Evolutionary conservation across 2,329 filamentous ascomycete species (phyloP).

Genomic region (Calonectria pteridis): DNA sequence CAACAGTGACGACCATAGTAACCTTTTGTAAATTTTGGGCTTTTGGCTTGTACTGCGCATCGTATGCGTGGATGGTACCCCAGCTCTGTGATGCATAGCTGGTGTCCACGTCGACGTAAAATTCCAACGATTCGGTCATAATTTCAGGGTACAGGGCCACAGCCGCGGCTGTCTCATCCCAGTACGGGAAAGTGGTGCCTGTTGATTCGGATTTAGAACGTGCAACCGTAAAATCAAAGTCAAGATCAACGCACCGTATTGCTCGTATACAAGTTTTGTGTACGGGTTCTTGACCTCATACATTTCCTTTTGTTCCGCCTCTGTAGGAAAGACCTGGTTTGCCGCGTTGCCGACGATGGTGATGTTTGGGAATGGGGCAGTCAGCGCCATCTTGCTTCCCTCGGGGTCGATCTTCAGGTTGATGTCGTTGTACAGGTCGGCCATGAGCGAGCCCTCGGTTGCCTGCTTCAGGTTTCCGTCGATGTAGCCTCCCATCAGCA

Average conservation of each 20-base stretch:
- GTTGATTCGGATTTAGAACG: background rate
- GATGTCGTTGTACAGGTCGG: background rate
- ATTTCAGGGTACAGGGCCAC: background rate
- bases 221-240: background rate
- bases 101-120: background rate
- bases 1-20: background rate
- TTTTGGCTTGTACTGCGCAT: background rate
- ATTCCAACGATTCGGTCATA: background rate
- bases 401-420: constrained; percentile 2
- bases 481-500: constrained; percentile 4
- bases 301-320: background rate
- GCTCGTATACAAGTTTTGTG: background rate
- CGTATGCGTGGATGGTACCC: background rate
- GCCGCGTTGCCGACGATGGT: constrained; percentile 4
- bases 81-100: background rate
- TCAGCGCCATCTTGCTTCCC: constrained; percentile 1
- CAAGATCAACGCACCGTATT: background rate
- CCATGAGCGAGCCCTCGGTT: background rate
- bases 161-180: background rate
- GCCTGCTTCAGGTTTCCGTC: constrained; percentile 1
- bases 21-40: constrained; percentile 1
- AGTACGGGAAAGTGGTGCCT: background rate
- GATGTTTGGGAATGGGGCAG: background rate
- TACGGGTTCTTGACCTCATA: background rate
- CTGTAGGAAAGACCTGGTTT: background rate